Conservation (phyloP, 495 filamentous ascomycete genomes). For the Tetracladium marchalianum region DNA sequence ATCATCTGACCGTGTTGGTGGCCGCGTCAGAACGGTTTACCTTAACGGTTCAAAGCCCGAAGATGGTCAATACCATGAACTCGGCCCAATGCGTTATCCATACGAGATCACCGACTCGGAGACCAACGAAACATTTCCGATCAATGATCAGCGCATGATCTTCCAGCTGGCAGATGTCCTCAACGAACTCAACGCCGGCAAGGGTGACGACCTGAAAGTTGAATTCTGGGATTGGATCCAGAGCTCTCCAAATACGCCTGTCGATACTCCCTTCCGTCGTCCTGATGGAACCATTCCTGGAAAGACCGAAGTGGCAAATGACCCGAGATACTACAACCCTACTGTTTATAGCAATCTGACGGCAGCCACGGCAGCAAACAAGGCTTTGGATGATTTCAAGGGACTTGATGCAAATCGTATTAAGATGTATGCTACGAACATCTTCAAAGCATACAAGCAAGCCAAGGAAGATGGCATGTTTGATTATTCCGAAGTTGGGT, state of each 20-base stretch:
- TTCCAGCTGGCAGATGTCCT: constrained; percentile 52
- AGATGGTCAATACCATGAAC: constrained; percentile 65
- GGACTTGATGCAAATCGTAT: background rate
- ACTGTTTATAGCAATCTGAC: background rate
- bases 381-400: background rate
- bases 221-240: constrained; percentile 51
- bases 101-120: constrained; percentile 37
- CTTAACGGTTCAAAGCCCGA: constrained; percentile 44
- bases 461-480: constrained; percentile 29
- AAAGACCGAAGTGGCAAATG: background rate
- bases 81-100: constrained; percentile 64
- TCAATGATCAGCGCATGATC: constrained; percentile 48
- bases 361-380: background rate
- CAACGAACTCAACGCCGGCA: constrained; percentile 41
- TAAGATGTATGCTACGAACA: constrained; percentile 37
- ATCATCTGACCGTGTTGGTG: constrained; percentile 27
- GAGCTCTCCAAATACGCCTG: constrained; percentile 15
- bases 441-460: constrained; percentile 54
- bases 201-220: background rate
- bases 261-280: background rate
- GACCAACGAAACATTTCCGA: constrained; percentile 44
- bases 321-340: background rate
- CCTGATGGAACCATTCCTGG: constrained; percentile 1
- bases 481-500: constrained; percentile 53
- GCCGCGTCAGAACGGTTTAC: constrained; percentile 54